Conservation (phyloP, 805 yeast genomes). For the Candida patagonica region DNA sequence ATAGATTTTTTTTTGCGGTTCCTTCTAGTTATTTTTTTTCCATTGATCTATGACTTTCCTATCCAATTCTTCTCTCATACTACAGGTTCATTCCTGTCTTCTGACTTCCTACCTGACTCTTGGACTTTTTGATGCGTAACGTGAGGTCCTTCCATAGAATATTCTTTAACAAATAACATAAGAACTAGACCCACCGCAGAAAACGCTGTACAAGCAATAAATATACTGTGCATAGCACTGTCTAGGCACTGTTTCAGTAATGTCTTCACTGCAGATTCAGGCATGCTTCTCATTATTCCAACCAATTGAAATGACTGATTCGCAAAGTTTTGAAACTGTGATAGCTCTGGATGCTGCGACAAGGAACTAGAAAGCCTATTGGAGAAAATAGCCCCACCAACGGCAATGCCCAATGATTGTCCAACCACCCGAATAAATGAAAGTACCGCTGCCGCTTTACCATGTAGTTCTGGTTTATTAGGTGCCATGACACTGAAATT, state of each 20-base stretch:
- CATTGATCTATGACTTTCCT: too few relatives aligned
- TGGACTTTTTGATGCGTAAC: slow-evolving; percentile 19
- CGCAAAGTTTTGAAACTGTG: slow-evolving; percentile 2
- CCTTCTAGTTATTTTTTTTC: background rate
- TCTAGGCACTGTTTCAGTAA: slow-evolving; percentile 14
- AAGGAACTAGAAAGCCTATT: slow-evolving; percentile 9
- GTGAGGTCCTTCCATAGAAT: slow-evolving; percentile 17
- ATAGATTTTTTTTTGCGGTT: too few relatives aligned
- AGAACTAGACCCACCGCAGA: slow-evolving; percentile 16
- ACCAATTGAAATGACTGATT: slow-evolving; percentile 16
- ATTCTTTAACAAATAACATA: slow-evolving; percentile 20
- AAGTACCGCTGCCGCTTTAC: background rate
- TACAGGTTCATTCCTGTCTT: too few relatives aligned
- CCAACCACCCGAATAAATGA: slow-evolving; percentile 18
- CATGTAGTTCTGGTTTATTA: background rate
- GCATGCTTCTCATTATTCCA: slow-evolving; percentile 14
- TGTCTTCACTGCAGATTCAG: slow-evolving; percentile 9
- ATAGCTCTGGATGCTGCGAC: slow-evolving; percentile 4
- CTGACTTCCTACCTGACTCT: too few relatives aligned
- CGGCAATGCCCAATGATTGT: slow-evolving; percentile 26
- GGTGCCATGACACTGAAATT: background rate
- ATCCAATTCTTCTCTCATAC: too few relatives aligned
- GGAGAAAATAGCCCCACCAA: slow-evolving; percentile 26
- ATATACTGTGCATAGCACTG: slow-evolving; percentile 16
- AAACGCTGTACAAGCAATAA: slow-evolving; percentile 16